These are phyloP conservation scores for Blastobotrys raffinosifermentans DNA, from an alignment of 1,139 yeast genomes.

Conservation along the genomic window DNA sequence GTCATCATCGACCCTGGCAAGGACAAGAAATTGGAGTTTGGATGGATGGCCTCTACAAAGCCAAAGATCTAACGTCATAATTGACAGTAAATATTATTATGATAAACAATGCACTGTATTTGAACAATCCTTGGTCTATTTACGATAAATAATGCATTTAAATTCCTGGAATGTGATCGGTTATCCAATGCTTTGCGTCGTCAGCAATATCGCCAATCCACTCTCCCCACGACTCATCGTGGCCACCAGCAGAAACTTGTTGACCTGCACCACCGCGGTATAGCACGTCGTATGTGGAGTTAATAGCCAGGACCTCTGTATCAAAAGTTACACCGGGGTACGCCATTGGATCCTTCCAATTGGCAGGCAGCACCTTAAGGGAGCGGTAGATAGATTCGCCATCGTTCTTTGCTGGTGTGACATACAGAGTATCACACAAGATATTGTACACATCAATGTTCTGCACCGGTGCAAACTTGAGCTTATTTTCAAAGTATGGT, in stretches of 20 bases:
- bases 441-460: conserved; percentile 72
- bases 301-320: conserved; percentile 24
- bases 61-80: conserved; percentile 18
- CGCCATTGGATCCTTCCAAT: conserved; percentile 48
- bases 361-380: conserved; percentile 34
- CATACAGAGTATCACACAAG: conserved; percentile 59
- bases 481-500: conserved; percentile 54
- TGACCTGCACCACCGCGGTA: conserved; percentile 13
- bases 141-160: too few species aligned
- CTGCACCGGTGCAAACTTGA: conserved; percentile 54
- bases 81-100: too few species aligned
- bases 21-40: conserved; percentile 49
- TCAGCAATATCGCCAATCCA: not conserved
- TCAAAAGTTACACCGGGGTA: conserved; percentile 58
- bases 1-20: conserved; percentile 53
- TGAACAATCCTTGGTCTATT: too few species aligned
- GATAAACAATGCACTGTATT: too few species aligned
- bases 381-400: conserved; percentile 39
- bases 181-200: not conserved
- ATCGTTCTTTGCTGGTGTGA: conserved; percentile 55
- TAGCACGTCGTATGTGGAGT: conserved; percentile 31
- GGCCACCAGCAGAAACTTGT: too few species aligned
- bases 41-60: conserved; percentile 55
- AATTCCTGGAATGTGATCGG: too few species aligned
- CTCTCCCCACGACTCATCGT: not conserved